Evolutionary conservation across 2,329 filamentous ascomycete genomes (phyloP).

Genomic region (Ceratocystis papillata): DNA sequence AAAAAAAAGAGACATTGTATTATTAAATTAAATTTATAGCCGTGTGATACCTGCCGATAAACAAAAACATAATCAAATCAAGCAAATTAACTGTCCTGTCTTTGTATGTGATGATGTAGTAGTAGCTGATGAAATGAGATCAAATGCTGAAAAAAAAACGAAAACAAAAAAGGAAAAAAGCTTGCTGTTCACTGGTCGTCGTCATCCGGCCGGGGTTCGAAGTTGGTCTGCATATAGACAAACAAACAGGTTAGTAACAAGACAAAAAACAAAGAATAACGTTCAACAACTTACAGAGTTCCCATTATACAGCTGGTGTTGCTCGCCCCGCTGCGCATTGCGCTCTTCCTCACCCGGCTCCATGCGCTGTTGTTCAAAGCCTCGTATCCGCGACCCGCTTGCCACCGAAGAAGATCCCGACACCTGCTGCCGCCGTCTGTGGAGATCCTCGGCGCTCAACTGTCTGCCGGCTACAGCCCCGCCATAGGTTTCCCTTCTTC

Average conservation of each 20-base stretch:
- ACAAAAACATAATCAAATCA: background rate
- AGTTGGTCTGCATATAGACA: constrained; percentile 46
- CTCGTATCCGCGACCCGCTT: constrained; percentile 25
- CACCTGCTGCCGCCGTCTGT: constrained; percentile 19
- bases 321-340: constrained; percentile 44
- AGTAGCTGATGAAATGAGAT: too few relatives aligned
- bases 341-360: background rate
- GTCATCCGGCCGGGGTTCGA: constrained; percentile 54
- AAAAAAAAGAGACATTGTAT: constrained; percentile 4
- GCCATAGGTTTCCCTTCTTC: constrained; percentile 23
- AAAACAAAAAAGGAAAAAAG: background rate
- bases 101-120: too few relatives aligned
- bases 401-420: background rate
- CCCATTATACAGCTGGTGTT: constrained; percentile 77
- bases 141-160: background rate
- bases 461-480: background rate
- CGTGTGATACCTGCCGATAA: background rate
- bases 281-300: constrained; percentile 60
- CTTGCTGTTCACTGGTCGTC: constrained; percentile 34
- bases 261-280: background rate
- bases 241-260: background rate
- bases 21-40: constrained; percentile 10
- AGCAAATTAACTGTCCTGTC: too few relatives aligned
- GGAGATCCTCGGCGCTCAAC: constrained; percentile 13
- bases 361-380: constrained; percentile 23